Evolutionary conservation across 306 rosid genomes (phyloP).

Genomic region (Rubus parviflorus): DNA sequence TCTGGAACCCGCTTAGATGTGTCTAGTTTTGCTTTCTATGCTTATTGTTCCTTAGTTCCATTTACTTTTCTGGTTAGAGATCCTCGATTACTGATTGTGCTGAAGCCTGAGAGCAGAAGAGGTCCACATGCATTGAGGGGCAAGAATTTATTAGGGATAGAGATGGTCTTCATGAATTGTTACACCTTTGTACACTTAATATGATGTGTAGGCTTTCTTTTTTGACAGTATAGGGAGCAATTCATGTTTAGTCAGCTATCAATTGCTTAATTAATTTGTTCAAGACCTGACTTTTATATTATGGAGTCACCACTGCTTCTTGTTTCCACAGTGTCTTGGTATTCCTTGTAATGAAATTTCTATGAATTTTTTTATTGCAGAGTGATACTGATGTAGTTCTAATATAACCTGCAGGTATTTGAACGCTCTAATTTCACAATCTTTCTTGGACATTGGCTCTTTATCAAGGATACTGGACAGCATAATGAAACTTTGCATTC

Average conservation of each 20-base stretch:
- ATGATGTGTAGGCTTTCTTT: neutral
- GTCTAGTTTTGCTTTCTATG: neutral
- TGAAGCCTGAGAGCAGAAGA: neutral
- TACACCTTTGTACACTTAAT: neutral
- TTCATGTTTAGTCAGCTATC: constrained; percentile 4
- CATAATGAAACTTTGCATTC: constrained; percentile 95
- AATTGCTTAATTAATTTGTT: constrained; percentile 16
- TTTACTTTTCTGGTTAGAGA: neutral
- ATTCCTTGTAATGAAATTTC: neutral
- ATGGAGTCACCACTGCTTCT: constrained; percentile 8
- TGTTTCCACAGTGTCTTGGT: constrained; percentile 13
- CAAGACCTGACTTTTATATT: constrained; percentile 12
- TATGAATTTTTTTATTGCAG: neutral
- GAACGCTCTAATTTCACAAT: constrained; percentile 87
- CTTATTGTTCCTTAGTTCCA: neutral
- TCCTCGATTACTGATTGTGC: neutral
- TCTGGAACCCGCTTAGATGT: neutral
- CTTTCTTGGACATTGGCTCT: constrained; percentile 96
- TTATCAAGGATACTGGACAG: constrained; percentile 95
- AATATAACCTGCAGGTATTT: constrained; percentile 57
- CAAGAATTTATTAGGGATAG: neutral
- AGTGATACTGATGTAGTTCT: constrained; percentile 6
- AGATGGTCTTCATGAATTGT: neutral
- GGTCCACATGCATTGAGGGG: neutral
- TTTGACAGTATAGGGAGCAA: neutral